Percentiles rank a stretch among this genome's conserved stretches.
phyloP scores from a whole-genome alignment of 345 rosid genomes.

The Gossypium herbaceum region DNA sequence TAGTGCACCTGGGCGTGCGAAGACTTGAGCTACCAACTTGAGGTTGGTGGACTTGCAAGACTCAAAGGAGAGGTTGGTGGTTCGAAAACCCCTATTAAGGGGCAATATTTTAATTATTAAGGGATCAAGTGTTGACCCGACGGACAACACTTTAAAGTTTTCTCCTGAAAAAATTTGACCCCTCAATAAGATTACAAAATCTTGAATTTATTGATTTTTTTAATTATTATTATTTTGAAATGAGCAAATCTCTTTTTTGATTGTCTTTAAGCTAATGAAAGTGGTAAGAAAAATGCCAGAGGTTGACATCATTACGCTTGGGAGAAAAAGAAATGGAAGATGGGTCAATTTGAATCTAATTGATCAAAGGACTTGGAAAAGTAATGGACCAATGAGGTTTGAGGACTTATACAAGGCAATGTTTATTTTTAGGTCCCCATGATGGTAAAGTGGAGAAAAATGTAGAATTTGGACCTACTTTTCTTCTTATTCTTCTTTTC shows the following conservation, averaged over 20 bases:
- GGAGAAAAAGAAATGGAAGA: slow-evolving; percentile 7
- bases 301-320: slow-evolving; percentile 13
- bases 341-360: slow-evolving; percentile 24
- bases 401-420: background rate
- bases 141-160: no score
- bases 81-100: no score
- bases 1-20: no score
- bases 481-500: slow-evolving; percentile 1
- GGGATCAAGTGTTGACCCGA: no score
- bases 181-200: no score
- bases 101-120: no score
- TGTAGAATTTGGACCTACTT: slow-evolving; percentile 22
- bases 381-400: background rate
- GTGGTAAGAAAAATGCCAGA: background rate
- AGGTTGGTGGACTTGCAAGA: no score
- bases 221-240: background rate
- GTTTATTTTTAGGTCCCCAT: slow-evolving; percentile 16
- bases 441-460: slow-evolving; percentile 17
- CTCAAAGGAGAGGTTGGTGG: no score
- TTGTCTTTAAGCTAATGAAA: background rate
- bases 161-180: no score
- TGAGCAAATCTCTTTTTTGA: background rate
- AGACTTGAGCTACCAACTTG: no score
- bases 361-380: slow-evolving; percentile 21
- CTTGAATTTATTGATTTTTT: no score